Evolutionary conservation across 116 monocot genomes (phyloP), one percentile per base, ranked within the genome.

Genomic region (Iris pallida): DNA sequence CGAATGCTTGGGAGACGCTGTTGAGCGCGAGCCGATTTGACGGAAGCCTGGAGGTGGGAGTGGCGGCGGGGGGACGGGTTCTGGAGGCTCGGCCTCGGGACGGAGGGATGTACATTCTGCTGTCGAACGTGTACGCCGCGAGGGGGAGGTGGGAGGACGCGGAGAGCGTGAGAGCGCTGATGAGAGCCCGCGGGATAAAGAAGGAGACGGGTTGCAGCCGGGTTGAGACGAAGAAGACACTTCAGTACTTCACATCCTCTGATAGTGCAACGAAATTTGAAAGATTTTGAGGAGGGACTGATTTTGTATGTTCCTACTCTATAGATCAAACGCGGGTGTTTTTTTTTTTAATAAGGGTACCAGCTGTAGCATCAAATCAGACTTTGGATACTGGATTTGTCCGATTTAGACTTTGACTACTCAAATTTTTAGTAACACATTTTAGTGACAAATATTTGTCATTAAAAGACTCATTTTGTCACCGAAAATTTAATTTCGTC

Each of bases 1-100:
- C 71, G 42, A 92, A 78, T 78, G 76, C 88, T 17, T 92, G 91
- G 91, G 85, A 85, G 64, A 88, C 91, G 6, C 70, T 88, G 19
- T 30, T 92, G 8, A 81, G 83, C 74, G 73, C 86, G 16, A 86
- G 90, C 53, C 72, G 69, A 53, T 64, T 66, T 59, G 69, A 83
- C 45, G 85, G 73, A 0, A 70, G 80, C 43, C 17, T 85, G 65
- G 76, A 85, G 47, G 14, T 85, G 41, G 90, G 83, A 66, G 83
- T 83, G 47, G 6, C 83, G 20, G 61, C 74, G 4, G 90, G 86
- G 11, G 60, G 63, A 73, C 80, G 66, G 15, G 81, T 85, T n/a
- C 72, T 87, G 58, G 49, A 74, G 15, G 30, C 64, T 46, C 71
- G 61, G 45, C 80, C 73, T 71, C 40, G 48, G 44, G 84, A 82